These are phyloP conservation scores for Cytospora paraplurivora DNA, from an alignment of 2,329 filamentous ascomycete genomes.

Conservation along the genomic window DNA sequence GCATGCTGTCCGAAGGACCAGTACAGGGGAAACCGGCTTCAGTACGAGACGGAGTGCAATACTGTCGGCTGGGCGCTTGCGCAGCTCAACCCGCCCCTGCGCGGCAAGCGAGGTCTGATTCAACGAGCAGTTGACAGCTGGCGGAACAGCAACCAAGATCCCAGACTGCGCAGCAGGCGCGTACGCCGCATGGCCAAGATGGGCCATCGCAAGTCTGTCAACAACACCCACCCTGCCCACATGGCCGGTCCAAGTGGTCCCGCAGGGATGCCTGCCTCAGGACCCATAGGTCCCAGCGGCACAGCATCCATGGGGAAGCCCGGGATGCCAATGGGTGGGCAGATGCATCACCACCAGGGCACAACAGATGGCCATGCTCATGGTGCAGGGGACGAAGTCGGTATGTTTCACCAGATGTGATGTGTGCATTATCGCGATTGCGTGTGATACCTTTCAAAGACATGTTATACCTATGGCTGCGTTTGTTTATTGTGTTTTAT, in stretches of 20 bases:
- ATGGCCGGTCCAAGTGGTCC: constrained; percentile 63
- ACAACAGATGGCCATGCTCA: constrained; percentile 68
- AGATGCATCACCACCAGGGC: constrained; percentile 74
- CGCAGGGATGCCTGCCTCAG: constrained; percentile 64
- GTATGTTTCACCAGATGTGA: constrained; percentile 98
- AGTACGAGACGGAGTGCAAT: constrained; percentile 99
- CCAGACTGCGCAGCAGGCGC: constrained; percentile 82
- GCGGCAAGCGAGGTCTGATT: constrained; percentile 93
- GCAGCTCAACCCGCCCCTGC: constrained; percentile 84
- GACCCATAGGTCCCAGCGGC: constrained; percentile 62
- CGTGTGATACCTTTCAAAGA: constrained; percentile 35
- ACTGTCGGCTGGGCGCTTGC: constrained; percentile 99
- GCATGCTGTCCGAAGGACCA: constrained; percentile 94
- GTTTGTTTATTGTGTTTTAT: constrained; percentile 31
- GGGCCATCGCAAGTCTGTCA: constrained; percentile 77
- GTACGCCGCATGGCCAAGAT: constrained; percentile 97
- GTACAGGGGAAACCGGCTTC: constrained; percentile 91
- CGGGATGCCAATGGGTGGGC: constrained; percentile 66
- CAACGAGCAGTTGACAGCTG: constrained; percentile 97
- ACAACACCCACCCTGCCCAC: constrained; percentile 55
- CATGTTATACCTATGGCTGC: constrained; percentile 38
- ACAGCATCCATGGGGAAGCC: constrained; percentile 64
- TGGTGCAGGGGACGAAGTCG: constrained; percentile 80
- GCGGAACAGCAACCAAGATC: constrained; percentile 98
- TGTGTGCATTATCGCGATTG: constrained; percentile 44